Percentiles rank a stretch among this genome's conserved stretches.
These are phyloP conservation scores for Casuarina glauca DNA, from an alignment of 306 rosid genomes.

Conservation along the genomic window DNA sequence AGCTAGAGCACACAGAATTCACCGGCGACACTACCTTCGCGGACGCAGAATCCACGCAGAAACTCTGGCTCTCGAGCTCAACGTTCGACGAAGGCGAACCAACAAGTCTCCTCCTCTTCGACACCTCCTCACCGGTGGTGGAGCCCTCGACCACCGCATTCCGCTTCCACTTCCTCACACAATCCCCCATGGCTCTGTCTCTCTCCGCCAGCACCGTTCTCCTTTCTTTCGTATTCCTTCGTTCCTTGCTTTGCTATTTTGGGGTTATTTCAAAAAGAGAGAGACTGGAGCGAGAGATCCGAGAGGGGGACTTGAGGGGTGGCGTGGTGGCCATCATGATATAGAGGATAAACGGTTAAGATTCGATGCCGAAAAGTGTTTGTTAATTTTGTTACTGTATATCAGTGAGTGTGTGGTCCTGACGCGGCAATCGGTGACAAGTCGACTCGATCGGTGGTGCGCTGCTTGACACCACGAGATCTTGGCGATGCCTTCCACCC, in stretches of 20 bases:
- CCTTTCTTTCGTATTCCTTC: background rate
- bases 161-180: conserved; percentile 55
- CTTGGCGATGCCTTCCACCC: background rate
- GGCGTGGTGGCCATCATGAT: conserved; percentile 22
- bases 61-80: conserved; percentile 15
- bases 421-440: conserved; percentile 11
- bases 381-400: conserved; percentile 14
- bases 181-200: conserved; percentile 11
- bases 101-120: conserved; percentile 51
- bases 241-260: background rate
- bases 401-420: conserved; percentile 18
- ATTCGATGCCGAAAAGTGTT: conserved; percentile 20
- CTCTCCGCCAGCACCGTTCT: background rate
- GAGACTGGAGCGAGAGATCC: conserved; percentile 32
- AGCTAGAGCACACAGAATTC: conserved; percentile 14
- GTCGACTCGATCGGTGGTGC: conserved; percentile 23
- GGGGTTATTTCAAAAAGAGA: background rate
- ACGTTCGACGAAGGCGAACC: conserved; percentile 14
- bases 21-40: conserved; percentile 14
- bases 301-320: conserved; percentile 29
- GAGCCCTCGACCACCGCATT: conserved; percentile 28
- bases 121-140: conserved; percentile 14
- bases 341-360: conserved; percentile 47
- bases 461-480: conserved; percentile 11
- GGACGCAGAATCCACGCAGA: conserved; percentile 11